phyloP scores from a whole-genome alignment of 805 yeast species.

The Saccharomyces mikatae region DNA sequence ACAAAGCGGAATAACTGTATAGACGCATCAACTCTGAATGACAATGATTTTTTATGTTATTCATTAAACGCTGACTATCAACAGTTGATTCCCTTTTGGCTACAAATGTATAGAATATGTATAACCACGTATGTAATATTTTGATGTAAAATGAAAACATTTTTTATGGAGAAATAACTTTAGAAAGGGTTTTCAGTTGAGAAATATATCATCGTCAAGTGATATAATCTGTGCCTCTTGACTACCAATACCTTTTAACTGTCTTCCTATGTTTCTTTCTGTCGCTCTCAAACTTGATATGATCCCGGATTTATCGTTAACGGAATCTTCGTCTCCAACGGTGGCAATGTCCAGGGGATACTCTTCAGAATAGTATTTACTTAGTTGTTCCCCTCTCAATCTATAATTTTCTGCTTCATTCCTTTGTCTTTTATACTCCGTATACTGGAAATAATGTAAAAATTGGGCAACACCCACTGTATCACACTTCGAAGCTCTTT shows the following conservation, averaged over 20 bases:
- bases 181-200: neutral
- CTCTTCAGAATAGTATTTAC: slow-evolving; percentile 28
- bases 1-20: neutral
- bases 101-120: neutral
- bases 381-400: slow-evolving; percentile 34
- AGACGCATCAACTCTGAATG: neutral
- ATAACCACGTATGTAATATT: neutral
- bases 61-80: neutral
- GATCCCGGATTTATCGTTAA: slow-evolving; percentile 8
- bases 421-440: slow-evolving; percentile 30
- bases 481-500: slow-evolving; percentile 34
- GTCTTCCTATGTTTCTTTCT: slow-evolving; percentile 12
- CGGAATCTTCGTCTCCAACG: neutral
- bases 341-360: slow-evolving; percentile 12
- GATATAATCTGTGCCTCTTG: neutral
- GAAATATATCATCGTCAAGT: neutral
- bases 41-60: neutral
- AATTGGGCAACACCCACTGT: slow-evolving; percentile 32
- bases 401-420: slow-evolving; percentile 30
- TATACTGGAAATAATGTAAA: slow-evolving; percentile 30
- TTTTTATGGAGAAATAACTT: neutral
- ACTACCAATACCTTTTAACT: neutral
- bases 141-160: neutral
- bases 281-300: slow-evolving; percentile 15
- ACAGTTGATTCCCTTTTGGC: neutral